A percentile compares a stretch with the other conserved stretches of the same genome.
phyloP scores from a whole-genome alignment of 2,329 filamentous ascomycete species.

The Pseudogymnoascus sp. region DNA sequence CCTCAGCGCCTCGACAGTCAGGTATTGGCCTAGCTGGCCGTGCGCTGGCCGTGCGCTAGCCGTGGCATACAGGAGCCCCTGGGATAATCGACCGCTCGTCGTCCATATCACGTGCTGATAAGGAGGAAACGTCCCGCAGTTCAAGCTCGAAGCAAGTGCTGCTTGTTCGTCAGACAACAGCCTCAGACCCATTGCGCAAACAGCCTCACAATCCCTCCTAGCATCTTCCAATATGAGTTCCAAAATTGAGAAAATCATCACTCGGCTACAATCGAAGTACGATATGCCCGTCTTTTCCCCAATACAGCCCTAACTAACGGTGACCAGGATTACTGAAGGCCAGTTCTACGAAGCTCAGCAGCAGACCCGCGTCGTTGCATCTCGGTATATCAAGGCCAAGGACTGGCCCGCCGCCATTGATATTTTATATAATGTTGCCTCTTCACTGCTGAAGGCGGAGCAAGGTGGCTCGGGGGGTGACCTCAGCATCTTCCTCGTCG shows the following conservation, averaged over 20 bases:
- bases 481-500: slow-evolving; percentile 76
- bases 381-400: slow-evolving; percentile 80
- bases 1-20: no score
- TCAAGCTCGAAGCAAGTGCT: not conserved
- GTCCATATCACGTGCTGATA: not conserved
- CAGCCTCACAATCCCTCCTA: not conserved
- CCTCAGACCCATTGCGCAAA: not conserved
- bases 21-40: no score
- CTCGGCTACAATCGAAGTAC: slow-evolving; percentile 71
- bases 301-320: slow-evolving; percentile 14
- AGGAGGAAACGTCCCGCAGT: not conserved
- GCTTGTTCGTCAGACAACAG: not conserved
- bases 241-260: slow-evolving; percentile 65
- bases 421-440: slow-evolving; percentile 75
- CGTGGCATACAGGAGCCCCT: no score
- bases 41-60: no score
- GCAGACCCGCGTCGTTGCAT: slow-evolving; percentile 90
- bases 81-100: not conserved
- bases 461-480: slow-evolving; percentile 92
- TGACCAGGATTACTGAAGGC: slow-evolving; percentile 70
- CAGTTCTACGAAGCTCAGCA: slow-evolving; percentile 98
- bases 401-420: slow-evolving; percentile 84
- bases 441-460: slow-evolving; percentile 80
- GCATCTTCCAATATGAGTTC: slow-evolving; percentile 31
- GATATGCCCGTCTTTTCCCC: slow-evolving; percentile 11